Base-by-base conservation (phyloP, 2,329 filamentous ascomycete species). In the Endothia cerciana region DNA sequence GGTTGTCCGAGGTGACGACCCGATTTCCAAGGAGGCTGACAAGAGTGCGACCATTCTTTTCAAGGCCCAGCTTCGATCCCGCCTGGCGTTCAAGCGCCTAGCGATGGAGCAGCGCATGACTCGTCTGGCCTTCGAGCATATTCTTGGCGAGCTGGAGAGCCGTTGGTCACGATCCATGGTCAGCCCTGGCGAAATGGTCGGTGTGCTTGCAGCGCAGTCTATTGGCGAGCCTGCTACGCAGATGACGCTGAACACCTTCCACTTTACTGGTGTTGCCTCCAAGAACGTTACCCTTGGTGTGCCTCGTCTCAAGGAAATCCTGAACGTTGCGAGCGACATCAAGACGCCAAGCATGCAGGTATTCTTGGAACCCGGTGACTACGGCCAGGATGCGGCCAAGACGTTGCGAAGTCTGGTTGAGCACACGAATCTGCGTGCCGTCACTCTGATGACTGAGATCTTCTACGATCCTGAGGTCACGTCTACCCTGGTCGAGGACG, bases 221-320 rank as follows among this genome's bases (percentile, higher is more conserved):
- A 99, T 99, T 76, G 95, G 95, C 82, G 95, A 99, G 79, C 95
- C 95, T 49, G 96, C 95, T 28, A 99, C 95, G 1, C 95, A 99
- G 83, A 99, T 99, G 95, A 99, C 95, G 1, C 82, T 99, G 68
- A 99, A 99, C 82, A 99, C 95, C 30, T 99, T 99, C 91, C 95
- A 99, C 85, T 99, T 99, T 78, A 94, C 95, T 78, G 95, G 95
- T 97, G 93, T 99, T 68, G 97, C 96, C 45, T 97, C 94, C 30
- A 99, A 99, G 90, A 99, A 99, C 85, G 94, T 99, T 64, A 99
- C 95, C 0, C 89, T 99, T 59, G 95, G 95, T 93, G 95, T 99
- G 53, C 95, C 95, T 53, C 94, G 95, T 89, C 87, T 99, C 60
- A 99, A 99, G 86, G 95, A 99, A 82, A 99, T 99, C 88, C 85